Percentiles rank a stretch among this genome's conserved stretches.
Conservation (phyloP, 148 eudicot genomes). For the Cornus kousa region DNA sequence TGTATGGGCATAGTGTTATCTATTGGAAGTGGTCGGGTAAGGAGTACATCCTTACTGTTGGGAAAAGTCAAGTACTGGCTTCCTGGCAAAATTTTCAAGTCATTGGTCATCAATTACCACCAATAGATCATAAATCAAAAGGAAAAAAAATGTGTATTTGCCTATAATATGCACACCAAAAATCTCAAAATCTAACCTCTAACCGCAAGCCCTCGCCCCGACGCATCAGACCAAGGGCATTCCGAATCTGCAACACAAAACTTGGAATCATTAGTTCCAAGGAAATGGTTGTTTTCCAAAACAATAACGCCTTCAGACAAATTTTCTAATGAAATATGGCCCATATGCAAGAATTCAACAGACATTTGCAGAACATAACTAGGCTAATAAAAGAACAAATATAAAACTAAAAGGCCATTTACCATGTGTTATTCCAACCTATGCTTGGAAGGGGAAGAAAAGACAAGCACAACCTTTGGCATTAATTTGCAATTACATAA, state of each 20-base stretch:
- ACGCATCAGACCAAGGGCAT: slow-evolving; percentile 73
- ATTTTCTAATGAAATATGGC: neutral
- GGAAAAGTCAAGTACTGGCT: neutral
- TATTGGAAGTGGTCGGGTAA: neutral
- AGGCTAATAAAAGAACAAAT: neutral
- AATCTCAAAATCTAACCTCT: slow-evolving; percentile 54
- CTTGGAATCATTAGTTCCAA: slow-evolving; percentile 1
- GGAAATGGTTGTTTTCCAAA: neutral
- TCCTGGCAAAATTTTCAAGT: neutral
- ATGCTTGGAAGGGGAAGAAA: neutral
- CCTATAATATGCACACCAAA: neutral
- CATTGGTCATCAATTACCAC: neutral
- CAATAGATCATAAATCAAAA: neutral
- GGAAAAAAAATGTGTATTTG: neutral
- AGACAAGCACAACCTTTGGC: neutral
- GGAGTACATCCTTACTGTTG: neutral
- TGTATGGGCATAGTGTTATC: neutral
- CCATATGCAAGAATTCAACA: neutral
- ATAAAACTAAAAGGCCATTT: neutral
- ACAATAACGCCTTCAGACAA: neutral
- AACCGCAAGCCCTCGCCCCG: slow-evolving; percentile 75
- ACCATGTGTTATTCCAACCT: neutral
- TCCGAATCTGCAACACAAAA: slow-evolving; percentile 56
- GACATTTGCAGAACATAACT: neutral
- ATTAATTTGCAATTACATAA: too few species aligned